Evolutionary conservation across 192 early-diverging fungal genomes (phyloP).

Genomic region (Coemansia sp.): DNA sequence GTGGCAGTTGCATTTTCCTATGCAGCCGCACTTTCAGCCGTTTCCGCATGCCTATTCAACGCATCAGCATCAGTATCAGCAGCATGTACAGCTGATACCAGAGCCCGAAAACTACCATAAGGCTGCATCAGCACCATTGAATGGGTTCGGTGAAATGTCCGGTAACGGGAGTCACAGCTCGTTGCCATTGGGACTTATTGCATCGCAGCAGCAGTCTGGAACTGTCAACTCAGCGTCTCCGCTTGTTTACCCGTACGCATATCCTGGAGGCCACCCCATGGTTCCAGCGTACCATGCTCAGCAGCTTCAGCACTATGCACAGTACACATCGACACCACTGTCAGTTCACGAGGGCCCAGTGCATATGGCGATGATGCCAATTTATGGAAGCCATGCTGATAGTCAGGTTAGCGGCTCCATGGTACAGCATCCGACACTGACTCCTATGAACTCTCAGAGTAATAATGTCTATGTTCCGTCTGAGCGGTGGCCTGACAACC

Average conservation of each 20-base stretch:
- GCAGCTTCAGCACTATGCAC: constrained; percentile 5
- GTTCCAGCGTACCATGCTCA: constrained; percentile 8
- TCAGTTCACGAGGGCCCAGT: not conserved
- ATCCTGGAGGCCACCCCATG: constrained; percentile 6
- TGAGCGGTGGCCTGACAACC: constrained; percentile 4
- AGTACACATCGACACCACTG: constrained; percentile 5
- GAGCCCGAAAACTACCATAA: not conserved
- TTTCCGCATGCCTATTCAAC: constrained; percentile 2
- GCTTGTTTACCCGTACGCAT: constrained; percentile 5
- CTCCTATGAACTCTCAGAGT: not conserved
- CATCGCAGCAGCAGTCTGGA: not conserved
- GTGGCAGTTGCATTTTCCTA: constrained; percentile 20
- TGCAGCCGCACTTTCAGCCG: constrained; percentile 6
- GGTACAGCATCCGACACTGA: not conserved
- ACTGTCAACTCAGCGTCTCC: not conserved
- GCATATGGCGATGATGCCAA: constrained; percentile 24
- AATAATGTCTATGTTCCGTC: not conserved
- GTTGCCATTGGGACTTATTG: not conserved
- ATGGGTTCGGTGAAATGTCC: not conserved
- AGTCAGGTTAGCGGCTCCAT: constrained; percentile 7
- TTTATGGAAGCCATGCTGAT: constrained; percentile 17
- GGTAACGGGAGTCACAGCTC: not conserved
- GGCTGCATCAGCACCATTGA: not conserved
- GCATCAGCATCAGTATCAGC: not conserved
- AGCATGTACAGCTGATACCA: not conserved